Conservation (phyloP, 495 filamentous ascomycete species). For the Neurospora sp. region DNA sequence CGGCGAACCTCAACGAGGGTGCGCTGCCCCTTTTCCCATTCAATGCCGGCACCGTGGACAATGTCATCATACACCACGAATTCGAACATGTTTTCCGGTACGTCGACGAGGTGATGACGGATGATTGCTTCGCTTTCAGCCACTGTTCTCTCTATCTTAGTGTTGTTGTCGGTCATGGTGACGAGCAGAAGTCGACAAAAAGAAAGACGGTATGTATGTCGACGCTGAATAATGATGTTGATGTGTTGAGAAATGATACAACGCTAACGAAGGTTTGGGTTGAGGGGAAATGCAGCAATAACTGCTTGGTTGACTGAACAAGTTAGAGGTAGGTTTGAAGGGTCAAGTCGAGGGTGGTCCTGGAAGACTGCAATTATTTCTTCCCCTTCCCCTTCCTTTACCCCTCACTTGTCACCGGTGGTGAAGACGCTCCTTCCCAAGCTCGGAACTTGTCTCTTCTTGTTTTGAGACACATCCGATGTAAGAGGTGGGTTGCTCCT, state of each 20-base stretch:
- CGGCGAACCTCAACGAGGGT: too few relatives aligned
- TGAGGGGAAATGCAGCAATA: background rate
- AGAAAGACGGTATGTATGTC: background rate
- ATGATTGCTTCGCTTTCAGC: too few relatives aligned
- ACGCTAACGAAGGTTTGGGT: background rate
- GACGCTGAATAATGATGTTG: background rate
- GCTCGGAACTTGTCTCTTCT: background rate
- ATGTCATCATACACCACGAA: too few relatives aligned
- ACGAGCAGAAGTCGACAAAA: background rate
- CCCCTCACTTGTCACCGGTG: background rate
- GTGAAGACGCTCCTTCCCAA: background rate
- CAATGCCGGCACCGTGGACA: too few relatives aligned
- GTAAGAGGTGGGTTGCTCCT: background rate
- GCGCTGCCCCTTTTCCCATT: too few relatives aligned
- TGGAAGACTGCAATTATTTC: background rate
- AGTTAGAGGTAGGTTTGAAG: background rate
- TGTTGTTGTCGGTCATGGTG: too few relatives aligned
- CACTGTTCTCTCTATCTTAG: too few relatives aligned
- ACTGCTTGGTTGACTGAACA: background rate
- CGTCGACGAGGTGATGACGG: too few relatives aligned
- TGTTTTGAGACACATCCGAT: background rate
- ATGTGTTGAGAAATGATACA: background rate
- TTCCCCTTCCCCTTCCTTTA: background rate
- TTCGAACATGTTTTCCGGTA: too few relatives aligned
- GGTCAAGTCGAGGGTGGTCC: background rate